Conservation (phyloP, 441 rosid genomes). For the Cnidoscolus chayamansa region DNA sequence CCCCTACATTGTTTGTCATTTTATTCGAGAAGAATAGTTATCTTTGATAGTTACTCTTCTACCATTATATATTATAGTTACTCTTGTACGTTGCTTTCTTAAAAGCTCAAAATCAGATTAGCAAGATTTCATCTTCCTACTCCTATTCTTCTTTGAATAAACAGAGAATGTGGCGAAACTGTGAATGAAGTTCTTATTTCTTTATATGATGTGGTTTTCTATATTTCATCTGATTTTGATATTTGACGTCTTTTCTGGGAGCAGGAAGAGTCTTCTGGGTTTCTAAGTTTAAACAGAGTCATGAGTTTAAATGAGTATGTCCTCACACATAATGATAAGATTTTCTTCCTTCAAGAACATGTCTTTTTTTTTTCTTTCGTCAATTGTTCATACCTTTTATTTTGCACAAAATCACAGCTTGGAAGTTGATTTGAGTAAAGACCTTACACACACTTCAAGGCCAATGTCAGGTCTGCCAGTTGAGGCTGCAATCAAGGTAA, state of each 20-base stretch:
- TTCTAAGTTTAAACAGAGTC: slow-evolving; percentile 72
- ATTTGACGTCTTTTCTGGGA: background rate
- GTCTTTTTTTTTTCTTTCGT: background rate
- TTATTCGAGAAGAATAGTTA: background rate
- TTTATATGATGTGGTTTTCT: too few relatives aligned
- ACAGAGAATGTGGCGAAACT: too few relatives aligned
- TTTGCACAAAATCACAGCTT: slow-evolving; percentile 35
- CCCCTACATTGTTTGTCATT: background rate
- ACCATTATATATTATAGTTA: background rate
- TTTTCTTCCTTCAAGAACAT: background rate
- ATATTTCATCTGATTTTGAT: background rate
- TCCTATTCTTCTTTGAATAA: too few relatives aligned
- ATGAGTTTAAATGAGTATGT: slow-evolving; percentile 80
- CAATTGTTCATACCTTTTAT: background rate
- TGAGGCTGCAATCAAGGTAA: slow-evolving; percentile 40
- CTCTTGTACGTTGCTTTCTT: background rate
- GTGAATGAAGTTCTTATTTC: too few relatives aligned
- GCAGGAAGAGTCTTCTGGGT: slow-evolving; percentile 76
- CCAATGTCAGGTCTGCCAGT: slow-evolving; percentile 27
- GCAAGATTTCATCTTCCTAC: too few relatives aligned
- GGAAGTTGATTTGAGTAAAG: slow-evolving; percentile 79
- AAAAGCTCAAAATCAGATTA: too few relatives aligned
- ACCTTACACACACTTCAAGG: slow-evolving; percentile 52
- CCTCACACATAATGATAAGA: background rate
- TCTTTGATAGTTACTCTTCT: background rate